Evolutionary conservation across 1,284 basidiomycete genomes (phyloP).

Genomic region (Ustilago curta): DNA sequence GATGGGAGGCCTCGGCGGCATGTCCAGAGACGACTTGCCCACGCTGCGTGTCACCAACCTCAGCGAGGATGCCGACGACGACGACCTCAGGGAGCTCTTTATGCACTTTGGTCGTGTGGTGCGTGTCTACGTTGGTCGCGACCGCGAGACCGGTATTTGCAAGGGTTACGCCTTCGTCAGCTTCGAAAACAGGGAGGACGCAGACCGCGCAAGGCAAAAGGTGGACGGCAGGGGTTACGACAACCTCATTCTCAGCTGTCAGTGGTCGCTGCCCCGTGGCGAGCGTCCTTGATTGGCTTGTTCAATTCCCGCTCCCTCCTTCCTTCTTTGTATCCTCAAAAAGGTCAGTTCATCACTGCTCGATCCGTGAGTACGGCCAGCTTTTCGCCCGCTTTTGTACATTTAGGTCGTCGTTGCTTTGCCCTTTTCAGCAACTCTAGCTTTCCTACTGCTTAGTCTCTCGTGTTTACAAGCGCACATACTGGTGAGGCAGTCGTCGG

Average conservation of each 20-base stretch:
- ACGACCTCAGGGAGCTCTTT: slow-evolving; percentile 93
- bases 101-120: slow-evolving; percentile 76
- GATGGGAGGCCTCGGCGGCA: slow-evolving; percentile 75
- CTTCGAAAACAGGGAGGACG: slow-evolving; percentile 84
- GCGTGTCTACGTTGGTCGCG: slow-evolving; percentile 92
- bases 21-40: slow-evolving; percentile 82
- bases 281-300: slow-evolving; percentile 54
- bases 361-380: neutral
- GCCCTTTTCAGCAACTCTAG: slow-evolving; percentile 26
- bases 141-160: slow-evolving; percentile 92
- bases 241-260: slow-evolving; percentile 85
- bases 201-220: slow-evolving; percentile 90
- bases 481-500: neutral
- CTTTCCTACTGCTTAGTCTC: slow-evolving; percentile 10
- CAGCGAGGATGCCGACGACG: slow-evolving; percentile 93
- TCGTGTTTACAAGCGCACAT: neutral
- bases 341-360: slow-evolving; percentile 3
- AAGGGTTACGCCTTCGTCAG: slow-evolving; percentile 97
- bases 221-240: slow-evolving; percentile 92
- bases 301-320: neutral
- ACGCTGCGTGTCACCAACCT: slow-evolving; percentile 98
- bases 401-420: slow-evolving; percentile 28
- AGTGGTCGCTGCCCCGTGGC: slow-evolving; percentile 76
- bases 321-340: slow-evolving; percentile 3
- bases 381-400: slow-evolving; percentile 27